Conservation (phyloP, 257 asterid species). For the Salvia miltiorrhiza region DNA sequence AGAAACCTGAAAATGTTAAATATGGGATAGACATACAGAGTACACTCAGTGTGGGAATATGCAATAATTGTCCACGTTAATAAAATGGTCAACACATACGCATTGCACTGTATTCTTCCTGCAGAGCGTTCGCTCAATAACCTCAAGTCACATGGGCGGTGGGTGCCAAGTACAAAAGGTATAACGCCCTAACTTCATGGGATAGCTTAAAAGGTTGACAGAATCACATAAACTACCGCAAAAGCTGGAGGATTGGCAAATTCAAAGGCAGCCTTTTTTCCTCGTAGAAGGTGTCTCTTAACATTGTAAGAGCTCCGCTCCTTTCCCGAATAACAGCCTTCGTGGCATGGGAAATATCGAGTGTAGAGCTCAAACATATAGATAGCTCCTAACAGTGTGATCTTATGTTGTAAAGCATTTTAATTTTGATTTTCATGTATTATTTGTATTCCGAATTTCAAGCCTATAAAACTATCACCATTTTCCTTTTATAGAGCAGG, state of each 20-base stretch:
- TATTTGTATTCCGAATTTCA: background rate
- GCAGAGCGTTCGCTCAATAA: background rate
- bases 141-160: background rate
- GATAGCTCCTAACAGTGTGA: background rate
- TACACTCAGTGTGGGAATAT: too few species aligned
- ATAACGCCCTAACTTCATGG: background rate
- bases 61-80: too few species aligned
- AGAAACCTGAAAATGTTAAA: too few species aligned
- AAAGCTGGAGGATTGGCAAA: conserved; percentile 4
- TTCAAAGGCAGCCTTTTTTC: background rate
- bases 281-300: background rate
- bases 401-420: background rate
- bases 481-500: background rate
- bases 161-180: background rate
- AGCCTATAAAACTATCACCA: background rate
- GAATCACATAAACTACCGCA: background rate
- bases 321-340: conserved; percentile 3
- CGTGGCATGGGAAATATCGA: conserved; percentile 5
- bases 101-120: conserved; percentile 4
- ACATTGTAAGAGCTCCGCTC: background rate
- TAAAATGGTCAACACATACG: too few species aligned
- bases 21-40: too few species aligned
- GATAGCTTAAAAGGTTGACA: background rate
- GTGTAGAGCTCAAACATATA: background rate
- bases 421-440: background rate